Conservation (phyloP, 768 basidiomycete species). For the Chalciporus sphaerocephalus region DNA sequence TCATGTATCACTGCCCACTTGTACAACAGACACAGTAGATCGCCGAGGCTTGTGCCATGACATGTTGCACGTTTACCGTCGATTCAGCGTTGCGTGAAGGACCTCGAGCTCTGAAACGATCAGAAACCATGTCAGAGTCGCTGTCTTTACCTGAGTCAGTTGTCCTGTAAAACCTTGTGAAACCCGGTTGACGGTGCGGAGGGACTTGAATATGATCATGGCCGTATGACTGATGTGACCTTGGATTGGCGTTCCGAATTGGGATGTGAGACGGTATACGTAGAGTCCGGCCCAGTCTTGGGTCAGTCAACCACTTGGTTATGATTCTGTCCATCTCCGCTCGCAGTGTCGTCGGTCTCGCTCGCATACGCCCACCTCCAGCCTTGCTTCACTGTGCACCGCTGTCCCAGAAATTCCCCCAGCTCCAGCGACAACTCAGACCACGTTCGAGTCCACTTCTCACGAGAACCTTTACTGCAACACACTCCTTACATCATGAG, state of each 20-base stretch:
- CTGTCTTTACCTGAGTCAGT: no score
- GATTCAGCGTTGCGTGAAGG: not conserved
- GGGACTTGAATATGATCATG: no score
- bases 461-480: slow-evolving; percentile 14
- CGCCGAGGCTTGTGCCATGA: not conserved
- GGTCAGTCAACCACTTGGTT: not conserved
- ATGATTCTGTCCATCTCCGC: slow-evolving; percentile 12
- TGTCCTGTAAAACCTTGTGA: no score
- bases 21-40: slow-evolving; percentile 2
- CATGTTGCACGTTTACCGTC: not conserved
- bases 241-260: slow-evolving; percentile 2
- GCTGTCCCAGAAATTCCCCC: not conserved
- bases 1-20: slow-evolving; percentile 11
- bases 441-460: not conserved
- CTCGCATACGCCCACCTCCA: slow-evolving; percentile 3
- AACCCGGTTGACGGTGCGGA: no score
- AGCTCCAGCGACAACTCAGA: not conserved
- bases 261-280: not conserved
- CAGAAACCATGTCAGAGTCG: no score
- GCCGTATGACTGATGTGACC: no score
- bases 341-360: slow-evolving; percentile 5
- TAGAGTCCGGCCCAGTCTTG: not conserved
- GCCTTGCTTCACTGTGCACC: not conserved
- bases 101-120: not conserved
- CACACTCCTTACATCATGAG: slow-evolving; percentile 8